These are phyloP conservation scores for Monosporascus ibericus DNA, from an alignment of 2,329 filamentous ascomycete genomes.

Conservation along the genomic window DNA sequence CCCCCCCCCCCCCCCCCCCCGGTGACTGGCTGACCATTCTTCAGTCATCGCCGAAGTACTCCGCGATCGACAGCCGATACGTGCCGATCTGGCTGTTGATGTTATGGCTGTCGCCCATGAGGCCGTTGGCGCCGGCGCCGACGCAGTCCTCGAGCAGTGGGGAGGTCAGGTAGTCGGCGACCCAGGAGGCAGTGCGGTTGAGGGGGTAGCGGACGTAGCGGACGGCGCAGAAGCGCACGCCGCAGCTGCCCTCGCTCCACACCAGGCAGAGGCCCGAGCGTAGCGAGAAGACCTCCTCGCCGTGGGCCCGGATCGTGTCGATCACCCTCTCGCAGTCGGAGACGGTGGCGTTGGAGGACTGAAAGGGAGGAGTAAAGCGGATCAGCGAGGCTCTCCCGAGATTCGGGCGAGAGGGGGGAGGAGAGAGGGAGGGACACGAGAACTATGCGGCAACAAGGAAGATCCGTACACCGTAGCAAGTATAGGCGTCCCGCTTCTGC, in stretches of 20 bases:
- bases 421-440: not conserved
- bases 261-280: conserved; percentile 20
- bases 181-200: conserved; percentile 21
- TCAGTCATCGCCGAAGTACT: conserved; percentile 1
- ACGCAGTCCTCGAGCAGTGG: conserved; percentile 18
- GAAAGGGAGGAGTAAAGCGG: conserved; percentile 1
- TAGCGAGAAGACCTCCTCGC: conserved; percentile 15
- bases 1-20: no score
- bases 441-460: not conserved
- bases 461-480: conserved; percentile 21
- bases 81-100: conserved; percentile 21
- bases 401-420: no score
- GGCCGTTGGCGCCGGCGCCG: conserved; percentile 13
- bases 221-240: conserved; percentile 21
- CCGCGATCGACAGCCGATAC: conserved; percentile 19
- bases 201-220: conserved; percentile 17
- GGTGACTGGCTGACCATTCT: no score
- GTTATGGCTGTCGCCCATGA: conserved; percentile 20
- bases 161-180: conserved; percentile 16
- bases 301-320: conserved; percentile 11
- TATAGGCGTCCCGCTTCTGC: conserved; percentile 21
- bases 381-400: not conserved
- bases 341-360: conserved; percentile 15
- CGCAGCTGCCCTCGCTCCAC: conserved; percentile 18
- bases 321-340: conserved; percentile 19